These are phyloP conservation scores for Syncephalastrum monosporum DNA, from an alignment of 371 early-diverging fungal species.

Conservation along the genomic window DNA sequence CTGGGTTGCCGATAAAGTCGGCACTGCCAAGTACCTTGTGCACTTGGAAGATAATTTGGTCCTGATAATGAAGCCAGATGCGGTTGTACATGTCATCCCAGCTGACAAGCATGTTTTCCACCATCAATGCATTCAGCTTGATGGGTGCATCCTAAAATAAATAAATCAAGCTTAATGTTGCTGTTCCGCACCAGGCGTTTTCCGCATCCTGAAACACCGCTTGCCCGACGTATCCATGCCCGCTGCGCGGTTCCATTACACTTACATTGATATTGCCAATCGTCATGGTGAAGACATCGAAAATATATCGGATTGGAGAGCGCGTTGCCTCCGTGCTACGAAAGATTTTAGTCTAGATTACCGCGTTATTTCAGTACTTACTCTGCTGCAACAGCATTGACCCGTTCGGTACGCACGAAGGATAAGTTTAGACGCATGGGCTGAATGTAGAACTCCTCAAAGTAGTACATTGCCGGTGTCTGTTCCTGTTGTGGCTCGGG, in stretches of 20 bases:
- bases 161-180: background rate
- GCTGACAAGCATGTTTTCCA: conserved; percentile 77
- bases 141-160: conserved; percentile 73
- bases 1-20: conserved; percentile 90
- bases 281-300: conserved; percentile 86
- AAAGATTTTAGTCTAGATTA: background rate
- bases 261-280: conserved; percentile 83
- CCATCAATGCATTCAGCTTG: conserved; percentile 76
- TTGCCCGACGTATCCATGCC: background rate
- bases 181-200: too few relatives aligned
- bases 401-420: conserved; percentile 71
- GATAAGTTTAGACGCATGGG: conserved; percentile 86
- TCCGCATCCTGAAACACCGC: background rate
- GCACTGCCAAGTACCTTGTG: conserved; percentile 88
- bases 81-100: conserved; percentile 39
- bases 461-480: conserved; percentile 71
- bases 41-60: conserved; percentile 77
- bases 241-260: background rate
- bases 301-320: conserved; percentile 45
- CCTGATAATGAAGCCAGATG: conserved; percentile 64
- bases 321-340: conserved; percentile 21
- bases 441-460: conserved; percentile 85
- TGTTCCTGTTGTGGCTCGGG: conserved; percentile 56
- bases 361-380: conserved; percentile 8
- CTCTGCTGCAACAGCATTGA: conserved; percentile 36